phyloP scores from a whole-genome alignment of 148 eudicot genomes.

The Drosera capensis region DNA sequence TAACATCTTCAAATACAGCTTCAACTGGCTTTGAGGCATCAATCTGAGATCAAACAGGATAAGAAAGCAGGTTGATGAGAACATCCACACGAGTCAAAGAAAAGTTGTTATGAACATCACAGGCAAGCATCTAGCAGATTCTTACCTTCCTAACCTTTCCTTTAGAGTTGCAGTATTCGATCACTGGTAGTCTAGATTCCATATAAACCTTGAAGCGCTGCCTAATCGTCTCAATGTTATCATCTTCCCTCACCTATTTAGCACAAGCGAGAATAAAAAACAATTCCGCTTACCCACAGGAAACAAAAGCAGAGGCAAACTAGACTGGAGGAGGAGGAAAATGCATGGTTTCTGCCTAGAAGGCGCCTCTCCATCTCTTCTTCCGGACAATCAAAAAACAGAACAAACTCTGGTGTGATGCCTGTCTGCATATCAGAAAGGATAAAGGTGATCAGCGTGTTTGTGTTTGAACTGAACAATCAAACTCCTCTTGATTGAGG shows the following conservation, averaged over 20 bases:
- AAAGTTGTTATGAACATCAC: not conserved
- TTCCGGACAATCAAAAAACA: conserved; percentile 10
- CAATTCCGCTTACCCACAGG: not conserved
- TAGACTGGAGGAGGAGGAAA: no score
- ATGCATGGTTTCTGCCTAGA: conserved; percentile 5
- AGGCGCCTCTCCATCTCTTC: conserved; percentile 16
- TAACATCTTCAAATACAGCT: conserved; percentile 6
- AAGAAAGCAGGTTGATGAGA: not conserved
- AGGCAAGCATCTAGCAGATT: not conserved
- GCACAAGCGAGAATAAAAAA: not conserved
- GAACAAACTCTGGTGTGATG: conserved; percentile 9
- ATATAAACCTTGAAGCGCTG: conserved; percentile 7
- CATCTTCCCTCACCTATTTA: conserved; percentile 6
- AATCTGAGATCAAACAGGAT: not conserved
- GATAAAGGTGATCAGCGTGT: not conserved
- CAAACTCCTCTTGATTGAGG: no score
- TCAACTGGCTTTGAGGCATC: conserved; percentile 7
- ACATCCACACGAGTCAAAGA: not conserved
- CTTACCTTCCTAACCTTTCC: conserved; percentile 6
- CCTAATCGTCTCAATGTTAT: conserved; percentile 7
- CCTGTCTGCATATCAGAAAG: conserved; percentile 8
- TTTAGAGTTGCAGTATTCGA: conserved; percentile 4
- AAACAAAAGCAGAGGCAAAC: not conserved
- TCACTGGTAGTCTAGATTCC: conserved; percentile 8
- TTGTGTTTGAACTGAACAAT: not conserved